A percentile compares a stretch with the other conserved stretches of the same genome.
Conservation (phyloP, 1,284 basidiomycete species). For the Moesziomyces sp. region DNA sequence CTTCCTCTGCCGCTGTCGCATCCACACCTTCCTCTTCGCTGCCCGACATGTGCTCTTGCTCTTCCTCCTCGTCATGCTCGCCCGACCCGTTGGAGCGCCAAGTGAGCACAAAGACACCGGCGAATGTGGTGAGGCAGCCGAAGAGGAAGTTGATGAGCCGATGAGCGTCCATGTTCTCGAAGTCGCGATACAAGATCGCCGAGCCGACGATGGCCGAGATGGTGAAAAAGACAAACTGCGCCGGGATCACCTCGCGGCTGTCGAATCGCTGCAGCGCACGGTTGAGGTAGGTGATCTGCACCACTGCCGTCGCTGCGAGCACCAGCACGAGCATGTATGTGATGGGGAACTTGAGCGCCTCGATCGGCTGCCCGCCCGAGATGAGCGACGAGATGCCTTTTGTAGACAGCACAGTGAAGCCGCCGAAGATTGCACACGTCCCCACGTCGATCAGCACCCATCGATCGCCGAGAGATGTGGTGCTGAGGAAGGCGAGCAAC, state of each 20-base stretch:
- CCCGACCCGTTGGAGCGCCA: slow-evolving; percentile 22
- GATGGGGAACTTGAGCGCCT: slow-evolving; percentile 57
- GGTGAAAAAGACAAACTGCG: slow-evolving; percentile 86
- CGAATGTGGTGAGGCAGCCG: slow-evolving; percentile 82
- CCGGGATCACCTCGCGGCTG: slow-evolving; percentile 72
- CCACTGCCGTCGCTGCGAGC: slow-evolving; percentile 80
- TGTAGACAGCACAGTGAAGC: slow-evolving; percentile 84
- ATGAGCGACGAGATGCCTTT: slow-evolving; percentile 87
- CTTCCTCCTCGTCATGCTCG: slow-evolving; percentile 1
- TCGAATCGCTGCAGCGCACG: slow-evolving; percentile 69
- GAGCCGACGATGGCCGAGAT: slow-evolving; percentile 87
- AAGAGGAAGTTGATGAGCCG: slow-evolving; percentile 86
- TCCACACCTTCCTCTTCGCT: slow-evolving; percentile 4
- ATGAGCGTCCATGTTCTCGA: slow-evolving; percentile 73
- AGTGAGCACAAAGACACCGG: slow-evolving; percentile 78
- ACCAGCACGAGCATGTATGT: slow-evolving; percentile 71
- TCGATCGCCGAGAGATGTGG: slow-evolving; percentile 76
- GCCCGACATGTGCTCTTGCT: background rate
- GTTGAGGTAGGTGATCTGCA: slow-evolving; percentile 92
- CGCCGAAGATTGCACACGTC: slow-evolving; percentile 85
- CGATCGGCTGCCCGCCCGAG: slow-evolving; percentile 44
- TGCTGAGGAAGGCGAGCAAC: slow-evolving; percentile 44
- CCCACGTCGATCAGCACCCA: slow-evolving; percentile 88
- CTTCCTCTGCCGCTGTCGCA: slow-evolving; percentile 2
- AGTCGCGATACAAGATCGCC: slow-evolving; percentile 92